Base-by-base conservation (phyloP, 2,329 filamentous ascomycete species). In the Pseudocercospora cruenta region DNA sequence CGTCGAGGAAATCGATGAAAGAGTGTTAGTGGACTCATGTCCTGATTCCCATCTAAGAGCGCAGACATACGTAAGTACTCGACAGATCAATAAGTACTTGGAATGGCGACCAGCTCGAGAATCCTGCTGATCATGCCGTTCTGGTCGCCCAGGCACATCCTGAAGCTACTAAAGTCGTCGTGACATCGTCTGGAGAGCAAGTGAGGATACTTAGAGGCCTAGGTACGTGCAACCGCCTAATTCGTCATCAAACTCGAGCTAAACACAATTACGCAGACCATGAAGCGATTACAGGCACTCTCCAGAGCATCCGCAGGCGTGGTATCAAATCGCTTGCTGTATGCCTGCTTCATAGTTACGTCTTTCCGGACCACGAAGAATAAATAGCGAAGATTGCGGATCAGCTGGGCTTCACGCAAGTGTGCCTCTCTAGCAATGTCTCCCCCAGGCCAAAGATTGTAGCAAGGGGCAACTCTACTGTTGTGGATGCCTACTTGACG, bases 301-400 rank as follows among this genome's bases (percentile, higher is more conserved):
- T 93, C 51, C 83, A 91, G 75, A 81, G 83, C 2, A 82, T 95
- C 2, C 90, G 86, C 67, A 85, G 90, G 67, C 80, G 84, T 43
- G 91, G 91, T 0, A 90, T 94, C 72, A 84, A 85, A 67, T 94
- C 91, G 75, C 89, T 96, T 71, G 92, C 93, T 2, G 91, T 96
- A 1, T 95, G 92, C 73, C 80, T 96, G 66, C 92, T 96, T 88
- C 93, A 96, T 75, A 90, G 90, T 1, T 96, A 96, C 76, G 95
- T 92, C 0, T 96, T 92, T 73, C 92, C 92, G 1, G 87, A 91
- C 59, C 93, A 96, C 72, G 93, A 97, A 76, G 87, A 88, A 1
- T 75, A 92, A 53, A 84, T 96, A 8, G 92, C 92, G 12, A 85
- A 83, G 67, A 80, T 96, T 55, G 93, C 93, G 0, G 84, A 82